Base-by-base conservation (phyloP, 148 eudicot species). In the Chenopodium quinoa region DNA sequence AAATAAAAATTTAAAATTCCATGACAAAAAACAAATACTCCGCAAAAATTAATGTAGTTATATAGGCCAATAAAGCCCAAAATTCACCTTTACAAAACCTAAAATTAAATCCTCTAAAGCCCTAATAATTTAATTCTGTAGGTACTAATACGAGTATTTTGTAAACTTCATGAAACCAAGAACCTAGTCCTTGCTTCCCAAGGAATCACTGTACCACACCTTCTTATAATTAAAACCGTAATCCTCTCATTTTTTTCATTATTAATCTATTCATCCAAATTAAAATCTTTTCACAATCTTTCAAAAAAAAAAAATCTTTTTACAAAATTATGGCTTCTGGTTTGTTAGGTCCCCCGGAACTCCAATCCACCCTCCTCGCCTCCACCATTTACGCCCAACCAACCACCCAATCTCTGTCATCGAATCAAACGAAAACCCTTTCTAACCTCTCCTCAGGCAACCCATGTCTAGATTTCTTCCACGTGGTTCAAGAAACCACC, bases 391-490 rank as follows among this genome's bases (percentile, higher is more conserved):
- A 19, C 72, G n/a, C 31, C 37, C 54, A 50, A 40, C 52, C 27
- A 32, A 40, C 34, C 48, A 77, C 25, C 79, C 46, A 77, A 64
- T 77, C 80, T 25, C 80, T 22, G 9, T 64, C 74, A 29, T 68
- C 80, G 27, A 0, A 67, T 13, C 54, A 50, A 50, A 11, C 54
- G 14, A 50, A 50, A 50, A 50, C 79, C 13, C 7, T 47, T 9
- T 47, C 74, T 1, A 75, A 32, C 69, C 17, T 34, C 34, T 32
- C 68, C 34, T 34, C 81, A 2, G 78, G 74, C 11, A 76, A 82
- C 78, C 81, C 85, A 13, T 82, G 81, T 20, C 48, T 78, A 8
- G 85, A 82, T 74, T 71, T 78, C 81, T 82, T 82, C 73, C 85
- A 82, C 76, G 85, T 82, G 37, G 78, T 69, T 0, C 77, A 71